Base-by-base conservation (phyloP, 345 rosid species). In the Luvunga scandens region DNA sequence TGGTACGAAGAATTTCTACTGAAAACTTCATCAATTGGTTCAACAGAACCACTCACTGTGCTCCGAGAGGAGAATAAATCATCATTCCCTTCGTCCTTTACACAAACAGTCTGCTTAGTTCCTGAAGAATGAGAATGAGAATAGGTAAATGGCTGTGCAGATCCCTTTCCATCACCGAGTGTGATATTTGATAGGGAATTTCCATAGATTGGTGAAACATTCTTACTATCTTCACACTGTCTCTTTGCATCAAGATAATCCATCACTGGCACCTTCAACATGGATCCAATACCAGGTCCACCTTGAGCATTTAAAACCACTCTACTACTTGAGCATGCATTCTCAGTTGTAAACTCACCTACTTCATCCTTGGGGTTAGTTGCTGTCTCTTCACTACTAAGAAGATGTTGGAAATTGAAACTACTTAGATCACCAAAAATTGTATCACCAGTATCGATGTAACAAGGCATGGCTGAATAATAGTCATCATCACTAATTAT, bases 301-400 rank as follows among this genome's bases (percentile, higher is more conserved):
- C 75, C 85, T 67, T 85, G 76, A 70, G 78, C 75, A 85, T 79
- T 84, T 36, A 80, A 83, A 66, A 71, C 39, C 77, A 77, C 78
- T 81, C 79, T 75, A 76, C 84, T 79, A 39, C 38, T 73, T 55
- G 82, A 81, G 77, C 81, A 79, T 38, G 86, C 80, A 72, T 81
- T 86, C 71, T 80, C 90, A 16, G 81, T 83, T 70, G 69, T 84
- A 84, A 80, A 83, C 75, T 81, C 88, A 36, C 75, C 75, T 22
- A 73, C 76, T 67, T 85, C 90, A 84, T 85, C 87, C 80, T 76
- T 87, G 65, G 75, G 78, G 31, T 83, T 83, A 78, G 80, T 81
- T 56, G 69, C 64, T 63, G 74, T 75, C 62, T 80, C 87, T 82
- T 81, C 87, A 78, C 79, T 83, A 45, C 13, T 76, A 22, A 86